Evolutionary conservation across 495 filamentous ascomycete genomes (phyloP), one percentile per base, ranked within the genome.

Genomic region (Recurvomyces mirabilis): DNA sequence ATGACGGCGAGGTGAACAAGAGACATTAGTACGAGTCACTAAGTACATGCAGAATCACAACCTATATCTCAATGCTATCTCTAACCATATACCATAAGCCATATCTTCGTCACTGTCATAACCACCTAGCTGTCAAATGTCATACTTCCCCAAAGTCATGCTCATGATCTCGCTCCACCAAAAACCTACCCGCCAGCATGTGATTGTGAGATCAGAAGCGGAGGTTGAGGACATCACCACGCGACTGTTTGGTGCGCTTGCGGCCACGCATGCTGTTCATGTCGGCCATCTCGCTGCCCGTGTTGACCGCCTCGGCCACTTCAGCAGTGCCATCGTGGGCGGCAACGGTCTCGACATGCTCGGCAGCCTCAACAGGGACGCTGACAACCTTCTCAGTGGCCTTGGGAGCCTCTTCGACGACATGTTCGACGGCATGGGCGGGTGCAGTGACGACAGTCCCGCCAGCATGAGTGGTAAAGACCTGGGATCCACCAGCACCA

Each of bases 191-290:
- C n/a, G n/a, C n/a, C n/a, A n/a, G n/a, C n/a, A n/a, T n/a, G n/a
- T n/a, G n/a, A n/a, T n/a, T n/a, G n/a, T n/a, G n/a, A n/a, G n/a
- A n/a, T 37, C 32, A 37, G 15, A 37, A 37, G 10, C 34, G 17
- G 9, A 37, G 15, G 3, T 37, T 37, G 10, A 37, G 5, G 17
- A 37, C 5, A 4, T 19, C 13, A 9, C 34, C 34, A 18, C 34
- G 34, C 4, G 17, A 15, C 3, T 37, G 17, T 4, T 3, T 3
- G 17, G 39, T 42, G 4, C 17, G 2, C 14, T 31, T 29, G 24
- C 39, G 24, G 15, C 39, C 39, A 7, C 39, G 24, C 39, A 42
- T 31, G 22, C 39, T 42, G 24, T 28, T 28, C 39, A 42, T 31
- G 17, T 32, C 39, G 15, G 24, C 39, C 9, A n/a, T 15, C 39